Evolutionary conservation across 2,329 filamentous ascomycete genomes (phyloP).

Genomic region (Clathrospora elynae): DNA sequence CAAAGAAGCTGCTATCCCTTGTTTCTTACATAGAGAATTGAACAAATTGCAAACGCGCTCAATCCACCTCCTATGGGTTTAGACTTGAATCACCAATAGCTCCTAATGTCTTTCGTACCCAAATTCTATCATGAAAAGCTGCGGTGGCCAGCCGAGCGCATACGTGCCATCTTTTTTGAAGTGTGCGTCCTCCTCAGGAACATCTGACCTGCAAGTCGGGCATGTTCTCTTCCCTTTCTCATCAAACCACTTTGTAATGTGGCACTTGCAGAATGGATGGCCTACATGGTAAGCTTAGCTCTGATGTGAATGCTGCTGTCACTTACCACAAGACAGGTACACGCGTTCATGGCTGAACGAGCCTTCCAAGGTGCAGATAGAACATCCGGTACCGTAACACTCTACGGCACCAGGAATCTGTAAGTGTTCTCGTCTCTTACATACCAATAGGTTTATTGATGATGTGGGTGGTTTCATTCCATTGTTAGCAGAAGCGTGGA

Average conservation of each 20-base stretch:
- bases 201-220: neutral
- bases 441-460: neutral
- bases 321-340: conserved; percentile 1
- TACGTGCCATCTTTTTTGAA: neutral
- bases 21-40: neutral
- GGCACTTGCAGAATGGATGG: neutral
- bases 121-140: no score
- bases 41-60: neutral
- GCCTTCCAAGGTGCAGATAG: conserved; percentile 1
- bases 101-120: no score
- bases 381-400: neutral
- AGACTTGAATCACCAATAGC: neutral
- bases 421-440: neutral
- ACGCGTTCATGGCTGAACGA: neutral
- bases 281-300: neutral
- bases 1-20: neutral
- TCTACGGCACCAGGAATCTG: neutral
- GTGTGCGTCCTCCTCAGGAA: neutral
- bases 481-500: neutral
- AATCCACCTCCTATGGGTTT: neutral
- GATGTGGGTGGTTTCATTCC: neutral
- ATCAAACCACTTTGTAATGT: neutral
- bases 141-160: neutral
- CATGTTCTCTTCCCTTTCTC: neutral
- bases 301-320: neutral